Conservation (phyloP, 2,329 filamentous ascomycete species). For the Verticillium tricorpus region DNA sequence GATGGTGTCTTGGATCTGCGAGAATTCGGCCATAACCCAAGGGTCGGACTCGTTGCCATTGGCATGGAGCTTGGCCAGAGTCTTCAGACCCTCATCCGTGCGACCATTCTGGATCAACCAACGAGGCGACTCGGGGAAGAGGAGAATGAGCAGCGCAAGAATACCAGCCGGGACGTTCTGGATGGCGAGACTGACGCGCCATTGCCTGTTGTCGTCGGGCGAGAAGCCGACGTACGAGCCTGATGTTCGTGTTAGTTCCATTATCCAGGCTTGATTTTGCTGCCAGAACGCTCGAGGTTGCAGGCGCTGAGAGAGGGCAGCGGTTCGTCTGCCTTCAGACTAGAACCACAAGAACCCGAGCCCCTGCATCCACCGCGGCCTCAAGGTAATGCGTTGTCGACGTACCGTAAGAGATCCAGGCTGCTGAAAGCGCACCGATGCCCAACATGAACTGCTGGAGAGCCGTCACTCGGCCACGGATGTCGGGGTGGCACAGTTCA, state of each 20-base stretch:
- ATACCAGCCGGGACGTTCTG: constrained; percentile 66
- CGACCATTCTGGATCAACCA: constrained; percentile 72
- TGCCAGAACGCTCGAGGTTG: no score
- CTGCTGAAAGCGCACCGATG: constrained; percentile 66
- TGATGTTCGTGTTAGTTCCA: not conserved
- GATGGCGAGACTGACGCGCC: constrained; percentile 49
- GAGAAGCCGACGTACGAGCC: constrained; percentile 22
- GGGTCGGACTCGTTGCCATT: constrained; percentile 60
- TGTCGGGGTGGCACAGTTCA: constrained; percentile 72
- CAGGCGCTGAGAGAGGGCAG: no score
- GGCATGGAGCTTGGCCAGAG: constrained; percentile 64
- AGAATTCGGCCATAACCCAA: constrained; percentile 41
- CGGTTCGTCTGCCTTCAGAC: no score
- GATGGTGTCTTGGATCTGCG: constrained; percentile 63
- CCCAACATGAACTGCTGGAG: constrained; percentile 82
- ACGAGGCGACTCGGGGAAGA: constrained; percentile 67
- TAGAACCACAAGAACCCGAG: no score
- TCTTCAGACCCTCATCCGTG: constrained; percentile 58
- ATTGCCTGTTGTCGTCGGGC: constrained; percentile 22
- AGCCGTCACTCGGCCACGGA: constrained; percentile 68
- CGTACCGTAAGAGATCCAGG: constrained; percentile 64
- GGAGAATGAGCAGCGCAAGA: constrained; percentile 57
- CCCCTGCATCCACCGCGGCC: constrained; percentile 45
- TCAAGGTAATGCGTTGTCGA: constrained; percentile 48
- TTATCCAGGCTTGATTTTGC: no score